Evolutionary conservation across 2,329 filamentous ascomycete genomes (phyloP), one percentile per base, ranked within the genome.

Genomic region (Magnaporthiopsis incrustans): DNA sequence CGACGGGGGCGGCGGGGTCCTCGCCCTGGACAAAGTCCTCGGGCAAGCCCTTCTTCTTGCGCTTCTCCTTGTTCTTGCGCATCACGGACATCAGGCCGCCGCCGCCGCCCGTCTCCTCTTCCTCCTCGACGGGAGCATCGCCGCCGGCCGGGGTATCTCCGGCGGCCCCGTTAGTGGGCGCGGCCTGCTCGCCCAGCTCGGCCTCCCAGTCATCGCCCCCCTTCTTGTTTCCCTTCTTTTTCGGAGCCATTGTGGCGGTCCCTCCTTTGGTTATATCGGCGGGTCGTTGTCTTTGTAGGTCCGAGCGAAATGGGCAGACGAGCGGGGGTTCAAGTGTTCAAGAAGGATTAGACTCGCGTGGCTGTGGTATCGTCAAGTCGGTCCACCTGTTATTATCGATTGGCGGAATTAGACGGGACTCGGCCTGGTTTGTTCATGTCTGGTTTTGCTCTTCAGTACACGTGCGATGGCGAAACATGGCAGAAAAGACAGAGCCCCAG

Each of bases 141-240:
- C 5, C 60, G 38, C 14, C 60, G 32, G 38, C 30, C 38, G 38
- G 35, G 61, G 77, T 81, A 56, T 79, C 79, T 61, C 78, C 75
- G 38, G 60, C 60, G 60, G 25, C 60, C 22, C 60, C 60, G 64
- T 77, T 66, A 66, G 84, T 78, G 10, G 89, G 87, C 68, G 85
- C 85, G 72, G 87, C 83, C 66, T 82, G 81, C 79, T 97, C 94
- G 72, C 92, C 93, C 64, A 97, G 82, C 68, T 97, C 92, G 64
- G 90, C 88, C 77, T 98, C 95, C 94, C 94, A 97, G 82, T 97
- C 92, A 73, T 97, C 91, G 74, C 90, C 86, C 74, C 82, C 86
- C 83, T 94, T 96, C 78, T 88, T 90, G 75, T 89, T 89, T 71
- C 80, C 81, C 85, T 97, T 97, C 84, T 95, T 96, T 82, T 97